Conservation (phyloP, 441 rosid genomes). For the Syzygium malaccense region DNA sequence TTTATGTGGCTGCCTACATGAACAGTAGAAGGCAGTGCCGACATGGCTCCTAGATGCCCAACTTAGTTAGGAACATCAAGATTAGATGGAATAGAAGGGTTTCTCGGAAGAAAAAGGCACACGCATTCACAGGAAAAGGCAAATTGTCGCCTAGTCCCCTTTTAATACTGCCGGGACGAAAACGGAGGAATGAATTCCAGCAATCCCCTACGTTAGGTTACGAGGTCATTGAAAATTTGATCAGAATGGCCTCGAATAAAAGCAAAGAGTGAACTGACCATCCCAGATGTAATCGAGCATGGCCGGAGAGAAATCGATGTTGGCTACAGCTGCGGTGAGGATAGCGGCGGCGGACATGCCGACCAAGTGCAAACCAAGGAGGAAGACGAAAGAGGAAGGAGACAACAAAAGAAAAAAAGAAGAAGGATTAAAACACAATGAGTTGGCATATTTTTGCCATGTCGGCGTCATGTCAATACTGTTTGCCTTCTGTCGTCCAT, state of each 20-base stretch:
- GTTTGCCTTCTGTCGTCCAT: no score
- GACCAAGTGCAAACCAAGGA: no score
- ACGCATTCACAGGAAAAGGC: background rate
- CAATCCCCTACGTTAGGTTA: background rate
- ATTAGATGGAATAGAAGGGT: background rate
- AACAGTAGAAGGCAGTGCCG: accelerated
- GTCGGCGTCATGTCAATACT: no score
- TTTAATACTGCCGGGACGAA: background rate
- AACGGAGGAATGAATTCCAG: background rate
- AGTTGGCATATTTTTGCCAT: no score
- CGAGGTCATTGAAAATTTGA: background rate
- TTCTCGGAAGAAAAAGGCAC: background rate
- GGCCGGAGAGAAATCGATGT: background rate
- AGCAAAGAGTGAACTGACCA: background rate
- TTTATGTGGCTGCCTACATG: background rate
- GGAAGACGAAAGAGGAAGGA: no score
- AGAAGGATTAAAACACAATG: no score
- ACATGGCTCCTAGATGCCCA: background rate
- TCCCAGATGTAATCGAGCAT: background rate
- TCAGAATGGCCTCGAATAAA: background rate
- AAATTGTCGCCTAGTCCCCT: background rate
- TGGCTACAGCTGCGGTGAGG: background rate
- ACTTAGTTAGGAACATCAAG: background rate
- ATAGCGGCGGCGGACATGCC: background rate
- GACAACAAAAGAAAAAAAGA: no score